Evolutionary conservation across 148 eudicot genomes (phyloP).

Genomic region (Persicaria maculosa): DNA sequence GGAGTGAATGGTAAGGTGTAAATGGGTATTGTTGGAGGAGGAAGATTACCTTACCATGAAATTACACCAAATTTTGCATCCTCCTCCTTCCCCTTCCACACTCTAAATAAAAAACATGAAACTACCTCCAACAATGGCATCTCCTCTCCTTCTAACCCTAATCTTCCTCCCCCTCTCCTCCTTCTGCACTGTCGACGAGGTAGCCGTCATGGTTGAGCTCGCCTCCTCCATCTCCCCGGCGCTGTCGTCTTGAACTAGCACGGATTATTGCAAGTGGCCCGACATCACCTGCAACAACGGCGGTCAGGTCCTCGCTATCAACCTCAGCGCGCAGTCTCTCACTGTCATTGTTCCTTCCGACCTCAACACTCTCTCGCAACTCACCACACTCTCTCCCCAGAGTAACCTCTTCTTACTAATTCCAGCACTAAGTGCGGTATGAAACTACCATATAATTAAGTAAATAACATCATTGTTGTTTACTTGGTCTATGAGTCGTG

Average conservation of each 20-base stretch:
- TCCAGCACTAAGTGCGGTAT: no score
- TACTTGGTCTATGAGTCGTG: no score
- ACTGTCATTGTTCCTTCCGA: conserved; percentile 41
- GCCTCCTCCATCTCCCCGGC: conserved; percentile 27
- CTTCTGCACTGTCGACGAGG: conserved; percentile 31
- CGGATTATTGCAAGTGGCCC: conserved; percentile 43
- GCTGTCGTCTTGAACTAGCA: conserved; percentile 41
- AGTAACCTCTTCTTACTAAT: conserved; percentile 24
- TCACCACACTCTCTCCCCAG: conserved; percentile 25
- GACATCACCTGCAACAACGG: conserved; percentile 39
- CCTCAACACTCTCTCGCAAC: conserved; percentile 44
- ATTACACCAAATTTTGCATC: neutral
- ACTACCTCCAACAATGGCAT: conserved; percentile 13
- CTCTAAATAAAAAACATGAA: neutral
- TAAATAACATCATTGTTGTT: no score
- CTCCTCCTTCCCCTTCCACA: neutral
- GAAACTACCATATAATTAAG: no score
- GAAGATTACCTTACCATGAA: no score
- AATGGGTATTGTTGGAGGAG: no score
- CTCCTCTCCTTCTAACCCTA: conserved; percentile 2
- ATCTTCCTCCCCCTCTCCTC: conserved; percentile 15
- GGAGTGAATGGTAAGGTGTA: no score
- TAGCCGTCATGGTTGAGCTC: conserved; percentile 36
- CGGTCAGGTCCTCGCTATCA: conserved; percentile 38
- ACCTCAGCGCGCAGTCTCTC: conserved; percentile 33